Conservation (phyloP, 1,284 basidiomycete species). For the Cystobasidiaceae sp. region DNA sequence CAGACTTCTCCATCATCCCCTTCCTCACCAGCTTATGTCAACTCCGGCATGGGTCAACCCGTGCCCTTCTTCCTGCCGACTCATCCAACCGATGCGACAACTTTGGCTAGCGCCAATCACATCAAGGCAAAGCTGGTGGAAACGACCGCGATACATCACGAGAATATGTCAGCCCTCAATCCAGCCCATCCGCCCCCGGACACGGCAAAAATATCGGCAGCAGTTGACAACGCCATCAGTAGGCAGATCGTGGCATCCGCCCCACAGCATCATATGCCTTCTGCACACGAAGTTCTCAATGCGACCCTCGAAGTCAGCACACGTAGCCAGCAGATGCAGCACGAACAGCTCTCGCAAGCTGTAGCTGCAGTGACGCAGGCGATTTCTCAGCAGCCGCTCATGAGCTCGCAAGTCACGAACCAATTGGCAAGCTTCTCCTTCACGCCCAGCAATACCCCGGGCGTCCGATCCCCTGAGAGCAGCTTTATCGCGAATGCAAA, state of each 20-base stretch:
- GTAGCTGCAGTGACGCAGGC: slow-evolving; percentile 19
- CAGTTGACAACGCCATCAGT: slow-evolving; percentile 26
- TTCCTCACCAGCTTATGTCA: background rate
- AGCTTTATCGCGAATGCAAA: too few species aligned
- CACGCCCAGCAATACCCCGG: slow-evolving; percentile 26
- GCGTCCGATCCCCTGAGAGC: slow-evolving; percentile 6
- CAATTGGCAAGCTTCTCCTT: slow-evolving; percentile 28
- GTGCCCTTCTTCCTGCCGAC: slow-evolving; percentile 25
- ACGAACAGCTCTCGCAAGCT: slow-evolving; percentile 20
- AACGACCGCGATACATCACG: slow-evolving; percentile 26
- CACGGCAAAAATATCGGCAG: slow-evolving; percentile 3
- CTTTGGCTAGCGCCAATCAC: slow-evolving; percentile 15
- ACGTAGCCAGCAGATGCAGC: slow-evolving; percentile 26
- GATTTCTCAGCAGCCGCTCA: background rate
- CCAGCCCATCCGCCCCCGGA: slow-evolving; percentile 19
- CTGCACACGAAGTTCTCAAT: slow-evolving; percentile 22
- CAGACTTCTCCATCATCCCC: too few species aligned
- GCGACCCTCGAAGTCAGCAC: slow-evolving; percentile 28
- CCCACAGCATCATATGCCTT: slow-evolving; percentile 11
- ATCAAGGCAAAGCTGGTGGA: slow-evolving; percentile 29
- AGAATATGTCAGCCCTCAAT: slow-evolving; percentile 26
- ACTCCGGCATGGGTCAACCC: slow-evolving; percentile 2
- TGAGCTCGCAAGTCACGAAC: slow-evolving; percentile 13
- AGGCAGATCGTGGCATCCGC: slow-evolving; percentile 11
- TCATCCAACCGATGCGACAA: slow-evolving; percentile 26